Conservation (phyloP, 345 rosid species). For the Salix udensis region DNA sequence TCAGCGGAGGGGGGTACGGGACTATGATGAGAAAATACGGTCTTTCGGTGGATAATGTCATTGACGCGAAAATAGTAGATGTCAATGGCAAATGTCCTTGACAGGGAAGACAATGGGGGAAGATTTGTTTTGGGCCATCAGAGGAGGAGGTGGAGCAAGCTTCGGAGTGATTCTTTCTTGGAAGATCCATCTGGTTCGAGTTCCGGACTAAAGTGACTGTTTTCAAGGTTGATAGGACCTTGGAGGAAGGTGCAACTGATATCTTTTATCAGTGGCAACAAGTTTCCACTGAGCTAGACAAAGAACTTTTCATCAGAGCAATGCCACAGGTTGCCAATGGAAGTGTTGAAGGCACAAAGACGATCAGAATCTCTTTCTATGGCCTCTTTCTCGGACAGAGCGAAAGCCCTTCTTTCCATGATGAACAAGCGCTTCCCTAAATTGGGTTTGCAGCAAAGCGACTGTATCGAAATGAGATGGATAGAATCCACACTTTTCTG, state of each 20-base stretch:
- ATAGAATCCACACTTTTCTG: slow-evolving; percentile 9
- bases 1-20: slow-evolving; percentile 14
- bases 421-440: slow-evolving; percentile 5
- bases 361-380: not conserved
- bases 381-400: slow-evolving; percentile 3
- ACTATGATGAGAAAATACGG: slow-evolving; percentile 6
- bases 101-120: not conserved
- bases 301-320: slow-evolving; percentile 14
- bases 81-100: slow-evolving; percentile 5
- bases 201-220: not conserved
- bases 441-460: not conserved
- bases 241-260: slow-evolving; percentile 5
- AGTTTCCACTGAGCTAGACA: not conserved
- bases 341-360: not conserved
- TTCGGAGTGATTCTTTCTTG: slow-evolving; percentile 6
- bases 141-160: slow-evolving; percentile 12
- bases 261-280: slow-evolving; percentile 14
- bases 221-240: not conserved
- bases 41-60: not conserved
- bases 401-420: not conserved
- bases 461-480: slow-evolving; percentile 16
- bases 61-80: slow-evolving; percentile 1
- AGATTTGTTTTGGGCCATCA: slow-evolving; percentile 11
- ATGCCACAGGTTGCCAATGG: not conserved
- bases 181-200: slow-evolving; percentile 4